These are phyloP conservation scores for Colletotrichum filicis DNA, from an alignment of 2,329 filamentous ascomycete species.

Conservation along the genomic window DNA sequence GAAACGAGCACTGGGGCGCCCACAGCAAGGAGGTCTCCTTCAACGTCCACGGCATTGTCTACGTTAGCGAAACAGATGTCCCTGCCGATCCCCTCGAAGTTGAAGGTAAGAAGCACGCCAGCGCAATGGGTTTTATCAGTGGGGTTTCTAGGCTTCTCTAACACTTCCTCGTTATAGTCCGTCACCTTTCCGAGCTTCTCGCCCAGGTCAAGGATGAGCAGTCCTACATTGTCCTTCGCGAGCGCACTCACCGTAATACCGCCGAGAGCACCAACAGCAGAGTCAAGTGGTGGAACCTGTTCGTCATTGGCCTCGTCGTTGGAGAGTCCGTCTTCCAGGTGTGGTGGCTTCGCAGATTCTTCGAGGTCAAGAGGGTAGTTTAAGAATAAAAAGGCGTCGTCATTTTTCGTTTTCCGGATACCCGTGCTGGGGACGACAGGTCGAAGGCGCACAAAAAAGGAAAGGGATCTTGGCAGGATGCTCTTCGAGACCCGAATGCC, in stretches of 20 bases:
- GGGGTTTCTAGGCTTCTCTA: not conserved
- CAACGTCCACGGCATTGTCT: constrained; percentile 99
- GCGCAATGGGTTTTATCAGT: not conserved
- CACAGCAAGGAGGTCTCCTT: constrained; percentile 98
- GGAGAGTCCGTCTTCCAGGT: constrained; percentile 98
- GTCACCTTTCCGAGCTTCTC: constrained; percentile 84
- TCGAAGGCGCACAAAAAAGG: constrained; percentile 20
- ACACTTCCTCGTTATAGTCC: constrained; percentile 66
- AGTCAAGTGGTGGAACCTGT: constrained; percentile 99
- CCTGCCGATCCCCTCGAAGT: constrained; percentile 88
- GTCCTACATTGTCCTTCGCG: constrained; percentile 93
- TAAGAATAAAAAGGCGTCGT: constrained; percentile 46
- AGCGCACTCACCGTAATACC: constrained; percentile 97
- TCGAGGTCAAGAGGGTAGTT: constrained; percentile 82
- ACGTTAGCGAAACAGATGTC: constrained; percentile 88
- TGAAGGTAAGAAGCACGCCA: constrained; percentile 72
- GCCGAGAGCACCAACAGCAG: constrained; percentile 97
- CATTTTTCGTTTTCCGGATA: constrained; percentile 22
- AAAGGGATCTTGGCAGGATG: not conserved
- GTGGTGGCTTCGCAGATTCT: constrained; percentile 99
- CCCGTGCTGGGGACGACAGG: constrained; percentile 18
- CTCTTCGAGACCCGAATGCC: not conserved
- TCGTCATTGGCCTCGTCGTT: constrained; percentile 89
- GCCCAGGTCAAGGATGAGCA: constrained; percentile 97
- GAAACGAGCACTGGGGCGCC: constrained; percentile 97